Evolutionary conservation across 164 flowering plant genomes (phyloP).

Genomic region (Stephania cephalantha): DNA sequence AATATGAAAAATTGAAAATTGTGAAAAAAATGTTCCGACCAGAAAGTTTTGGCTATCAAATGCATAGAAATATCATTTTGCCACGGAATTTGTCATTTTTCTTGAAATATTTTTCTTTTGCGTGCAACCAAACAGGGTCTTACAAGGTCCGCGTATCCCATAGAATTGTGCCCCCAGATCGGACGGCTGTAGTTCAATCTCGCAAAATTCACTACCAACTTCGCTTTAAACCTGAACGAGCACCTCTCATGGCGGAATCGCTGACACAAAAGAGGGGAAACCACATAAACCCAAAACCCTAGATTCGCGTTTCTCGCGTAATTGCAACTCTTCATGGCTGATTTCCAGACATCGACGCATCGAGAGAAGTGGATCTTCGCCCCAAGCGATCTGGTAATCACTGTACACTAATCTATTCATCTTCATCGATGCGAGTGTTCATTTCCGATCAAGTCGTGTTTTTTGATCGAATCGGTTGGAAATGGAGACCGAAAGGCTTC

Average conservation of each 20-base stretch:
- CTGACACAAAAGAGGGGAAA: neutral
- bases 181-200: neutral
- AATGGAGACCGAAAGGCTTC: neutral
- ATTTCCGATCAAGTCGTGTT: neutral
- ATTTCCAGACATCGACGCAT: slow-evolving; percentile 85
- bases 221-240: no score
- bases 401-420: no score
- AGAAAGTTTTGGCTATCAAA: no score
- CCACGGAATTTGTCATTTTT: no score
- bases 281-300: neutral
- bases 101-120: no score
- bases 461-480: neutral
- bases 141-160: no score
- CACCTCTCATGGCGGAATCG: neutral
- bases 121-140: no score
- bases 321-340: slow-evolving; percentile 52
- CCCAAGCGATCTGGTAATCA: slow-evolving; percentile 60
- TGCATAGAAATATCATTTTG: no score
- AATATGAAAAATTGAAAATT: no score
- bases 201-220: neutral
- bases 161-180: neutral
- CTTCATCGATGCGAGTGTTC: neutral
- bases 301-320: neutral
- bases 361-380: slow-evolving; percentile 85
- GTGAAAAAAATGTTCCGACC: no score